These are phyloP conservation scores for Cutaneotrichosporon dermatis DNA, from an alignment of 1,284 basidiomycete genomes.

Conservation along the genomic window DNA sequence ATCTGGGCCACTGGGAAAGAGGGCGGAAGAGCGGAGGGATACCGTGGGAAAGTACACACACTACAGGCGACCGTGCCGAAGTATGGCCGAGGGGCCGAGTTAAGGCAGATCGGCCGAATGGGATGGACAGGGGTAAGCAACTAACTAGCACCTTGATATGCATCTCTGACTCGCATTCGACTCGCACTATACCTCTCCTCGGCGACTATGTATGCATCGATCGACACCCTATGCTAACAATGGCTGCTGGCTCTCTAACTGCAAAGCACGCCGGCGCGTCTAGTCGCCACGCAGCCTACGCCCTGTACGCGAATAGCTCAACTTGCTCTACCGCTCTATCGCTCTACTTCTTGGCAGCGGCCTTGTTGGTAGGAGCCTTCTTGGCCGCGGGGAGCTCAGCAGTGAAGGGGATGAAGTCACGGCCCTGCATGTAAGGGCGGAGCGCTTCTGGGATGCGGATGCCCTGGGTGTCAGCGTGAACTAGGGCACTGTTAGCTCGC, in stretches of 20 bases:
- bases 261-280: not conserved
- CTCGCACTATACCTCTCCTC: too few species aligned
- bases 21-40: too few species aligned
- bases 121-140: too few species aligned
- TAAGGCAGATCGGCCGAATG: too few species aligned
- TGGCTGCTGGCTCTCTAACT: not conserved
- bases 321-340: not conserved
- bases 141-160: too few species aligned
- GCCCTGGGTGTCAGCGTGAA: constrained; percentile 59
- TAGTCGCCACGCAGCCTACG: not conserved
- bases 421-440: constrained; percentile 91
- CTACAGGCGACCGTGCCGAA: too few species aligned
- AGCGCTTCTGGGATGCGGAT: constrained; percentile 82
- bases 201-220: too few species aligned
- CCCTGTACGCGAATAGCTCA: not conserved
- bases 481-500: constrained; percentile 63
- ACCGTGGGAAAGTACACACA: too few species aligned
- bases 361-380: constrained; percentile 36
- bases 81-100: too few species aligned
- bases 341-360: constrained; percentile 32
- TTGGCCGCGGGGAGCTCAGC: constrained; percentile 43
- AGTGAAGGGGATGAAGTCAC: constrained; percentile 81
- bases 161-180: too few species aligned
- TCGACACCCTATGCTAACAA: too few species aligned
- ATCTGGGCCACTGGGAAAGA: too few species aligned